These are phyloP conservation scores for Alternaria incomplexa DNA, from an alignment of 2,329 filamentous ascomycete species.

Conservation along the genomic window DNA sequence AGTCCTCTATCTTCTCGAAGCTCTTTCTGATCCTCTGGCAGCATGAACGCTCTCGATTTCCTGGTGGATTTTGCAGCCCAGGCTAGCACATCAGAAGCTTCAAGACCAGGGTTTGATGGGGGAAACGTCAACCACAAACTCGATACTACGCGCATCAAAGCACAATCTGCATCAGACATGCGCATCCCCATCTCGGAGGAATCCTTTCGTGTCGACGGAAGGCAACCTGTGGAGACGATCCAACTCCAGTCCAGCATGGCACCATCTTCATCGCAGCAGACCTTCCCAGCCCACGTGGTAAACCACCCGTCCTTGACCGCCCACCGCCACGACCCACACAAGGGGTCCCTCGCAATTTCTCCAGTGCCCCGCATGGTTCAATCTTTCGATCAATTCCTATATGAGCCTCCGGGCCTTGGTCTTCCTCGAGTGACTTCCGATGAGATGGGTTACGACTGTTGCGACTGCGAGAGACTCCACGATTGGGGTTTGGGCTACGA, in stretches of 20 bases:
- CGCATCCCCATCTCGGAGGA: not conserved
- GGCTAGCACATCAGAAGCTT: not conserved
- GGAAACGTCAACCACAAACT: not conserved
- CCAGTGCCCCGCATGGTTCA: not conserved
- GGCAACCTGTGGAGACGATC: not conserved
- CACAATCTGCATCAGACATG: not conserved
- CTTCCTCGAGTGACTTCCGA: not conserved
- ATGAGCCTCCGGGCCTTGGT: not conserved
- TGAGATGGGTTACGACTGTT: not conserved
- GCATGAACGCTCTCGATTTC: conserved; percentile 25
- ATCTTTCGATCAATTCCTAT: not conserved
- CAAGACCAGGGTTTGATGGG: not conserved
- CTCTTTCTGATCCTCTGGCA: not conserved
- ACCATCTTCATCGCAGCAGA: not conserved
- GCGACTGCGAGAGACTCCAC: not conserved
- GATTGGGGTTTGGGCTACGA: not conserved
- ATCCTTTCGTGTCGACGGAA: not conserved
- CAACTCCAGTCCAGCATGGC: not conserved
- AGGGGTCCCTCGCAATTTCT: not conserved
- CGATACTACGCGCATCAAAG: not conserved
- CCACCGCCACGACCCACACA: not conserved
- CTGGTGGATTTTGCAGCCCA: conserved; percentile 23
- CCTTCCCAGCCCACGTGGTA: not conserved
- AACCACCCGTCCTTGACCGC: not conserved
- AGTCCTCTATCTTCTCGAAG: not conserved